These are phyloP conservation scores for Paramecium sonneborni DNA, from an alignment of 73 alveolate species.

Conservation along the genomic window DNA sequence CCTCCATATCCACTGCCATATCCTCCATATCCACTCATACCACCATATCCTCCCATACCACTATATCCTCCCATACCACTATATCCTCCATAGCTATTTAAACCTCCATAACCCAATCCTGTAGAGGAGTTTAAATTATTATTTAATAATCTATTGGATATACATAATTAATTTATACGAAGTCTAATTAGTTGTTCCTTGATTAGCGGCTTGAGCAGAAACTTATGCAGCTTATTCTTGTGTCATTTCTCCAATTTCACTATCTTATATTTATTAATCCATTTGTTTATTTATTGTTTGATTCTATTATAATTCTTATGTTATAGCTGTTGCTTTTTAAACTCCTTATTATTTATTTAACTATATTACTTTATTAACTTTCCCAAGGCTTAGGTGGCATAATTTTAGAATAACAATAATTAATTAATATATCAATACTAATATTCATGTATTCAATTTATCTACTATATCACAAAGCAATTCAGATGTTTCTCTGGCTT, in stretches of 20 bases:
- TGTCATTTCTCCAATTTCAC: constrained; percentile 41
- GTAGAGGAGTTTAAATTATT: neutral
- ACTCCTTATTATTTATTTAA: neutral
- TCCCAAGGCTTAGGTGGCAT: constrained; percentile 63
- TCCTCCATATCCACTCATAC: constrained; percentile 26
- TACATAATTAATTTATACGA: neutral
- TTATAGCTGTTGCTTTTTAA: neutral
- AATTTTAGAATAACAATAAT: neutral
- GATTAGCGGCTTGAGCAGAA: neutral
- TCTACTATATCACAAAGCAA: neutral
- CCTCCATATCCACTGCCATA: constrained; percentile 9
- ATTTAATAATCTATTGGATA: neutral
- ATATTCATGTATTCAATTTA: neutral
- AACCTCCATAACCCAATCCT: constrained; percentile 51
- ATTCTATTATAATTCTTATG: constrained; percentile 30
- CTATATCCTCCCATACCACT: neutral
- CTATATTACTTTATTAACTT: constrained; percentile 6
- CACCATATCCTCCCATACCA: constrained; percentile 9
- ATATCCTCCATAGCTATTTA: neutral
- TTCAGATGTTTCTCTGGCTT: neutral
- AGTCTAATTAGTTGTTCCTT: neutral
- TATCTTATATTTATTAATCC: neutral
- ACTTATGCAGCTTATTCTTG: constrained; percentile 9
- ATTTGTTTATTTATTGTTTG: neutral
- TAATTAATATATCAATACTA: neutral